Evolutionary conservation across 2,329 filamentous ascomycete species (phyloP), one percentile per base, ranked within the genome.

Genomic region (Cladorrhinum sp.): DNA sequence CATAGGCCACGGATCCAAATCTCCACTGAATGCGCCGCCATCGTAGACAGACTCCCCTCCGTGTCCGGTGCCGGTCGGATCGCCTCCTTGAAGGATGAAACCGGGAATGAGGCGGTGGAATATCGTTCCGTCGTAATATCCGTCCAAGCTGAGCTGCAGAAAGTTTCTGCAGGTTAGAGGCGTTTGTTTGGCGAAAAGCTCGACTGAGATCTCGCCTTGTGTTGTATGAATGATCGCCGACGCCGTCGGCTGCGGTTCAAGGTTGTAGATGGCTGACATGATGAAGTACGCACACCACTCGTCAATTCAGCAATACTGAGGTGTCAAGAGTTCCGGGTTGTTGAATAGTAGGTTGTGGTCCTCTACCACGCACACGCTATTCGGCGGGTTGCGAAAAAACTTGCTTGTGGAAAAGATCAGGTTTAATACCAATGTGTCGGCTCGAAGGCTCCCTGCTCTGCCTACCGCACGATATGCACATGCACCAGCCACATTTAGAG

Each of bases 101-200:
- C 90, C 90, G 0, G 93, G 91, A 0, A 96, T 88, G 5, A 98
- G 81, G 23, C 95, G 91, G 77, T 99, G 95, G 77, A 99, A 99
- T 64, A 95, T 88, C 0, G 93, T 97, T 71, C 89, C 87, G 69
- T 92, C 88, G 79, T 98, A 99, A 79, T 98, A 98, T 67, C 92
- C 92, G 73, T 99, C 93, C 67, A 97, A 84, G 72, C 91, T 95
- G 71, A 93, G 89, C 75, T 99, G 95, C 38, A 99, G 83, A 76
- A 99, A 99, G 78, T 97, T 98, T 68, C 93, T 92, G 72, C 89
- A 92, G 24, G 95, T 90, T 64, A 97, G 81, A 8, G 95, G 95
- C 0, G 91, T 90, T 76, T 99, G 95, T 72, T 95, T 95, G 18
- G 93, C 93, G 80, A 96, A 99, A 60, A 99, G 87, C 75, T 96